phyloP scores from a whole-genome alignment of 768 basidiomycete species.

The Calvatia gigantea region DNA sequence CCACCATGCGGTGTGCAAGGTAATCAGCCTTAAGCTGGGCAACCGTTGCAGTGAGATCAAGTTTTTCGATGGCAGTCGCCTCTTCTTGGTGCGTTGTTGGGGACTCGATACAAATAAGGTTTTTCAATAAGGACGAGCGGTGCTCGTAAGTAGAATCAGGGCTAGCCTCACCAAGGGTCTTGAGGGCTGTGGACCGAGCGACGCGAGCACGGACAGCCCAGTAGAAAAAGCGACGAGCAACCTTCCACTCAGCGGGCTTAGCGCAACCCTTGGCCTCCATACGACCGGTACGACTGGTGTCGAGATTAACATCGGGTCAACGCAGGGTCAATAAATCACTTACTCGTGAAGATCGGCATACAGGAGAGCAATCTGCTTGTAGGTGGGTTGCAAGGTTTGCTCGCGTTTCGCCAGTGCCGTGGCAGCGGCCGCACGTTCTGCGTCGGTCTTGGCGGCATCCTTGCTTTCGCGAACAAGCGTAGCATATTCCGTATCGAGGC shows the following conservation, averaged over 20 bases:
- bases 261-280: constrained; percentile 99
- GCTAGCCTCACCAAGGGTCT: constrained; percentile 63
- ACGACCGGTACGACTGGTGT: constrained; percentile 77
- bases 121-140: constrained; percentile 59
- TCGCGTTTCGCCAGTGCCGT: constrained; percentile 75
- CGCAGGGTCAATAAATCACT: constrained; percentile 26
- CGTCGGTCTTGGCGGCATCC: constrained; percentile 65
- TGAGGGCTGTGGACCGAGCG: constrained; percentile 62
- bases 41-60: constrained; percentile 63
- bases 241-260: constrained; percentile 81
- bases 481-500: constrained; percentile 83
- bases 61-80: constrained; percentile 64
- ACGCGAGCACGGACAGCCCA: constrained; percentile 88
- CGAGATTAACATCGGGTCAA: background rate
- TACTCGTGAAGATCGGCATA: constrained; percentile 98
- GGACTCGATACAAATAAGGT: constrained; percentile 53
- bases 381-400: constrained; percentile 78
- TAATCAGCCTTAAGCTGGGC: constrained; percentile 68
- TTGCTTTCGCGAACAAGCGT: constrained; percentile 77
- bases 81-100: constrained; percentile 51
- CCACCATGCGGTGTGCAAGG: constrained; percentile 62
- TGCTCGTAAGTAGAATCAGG: constrained; percentile 70
- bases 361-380: constrained; percentile 89
- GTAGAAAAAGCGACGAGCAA: constrained; percentile 88
- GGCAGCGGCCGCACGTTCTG: constrained; percentile 70